Evolutionary conservation across 2,329 filamentous ascomycete genomes (phyloP).

Genomic region (Bipolaris oryzae): DNA sequence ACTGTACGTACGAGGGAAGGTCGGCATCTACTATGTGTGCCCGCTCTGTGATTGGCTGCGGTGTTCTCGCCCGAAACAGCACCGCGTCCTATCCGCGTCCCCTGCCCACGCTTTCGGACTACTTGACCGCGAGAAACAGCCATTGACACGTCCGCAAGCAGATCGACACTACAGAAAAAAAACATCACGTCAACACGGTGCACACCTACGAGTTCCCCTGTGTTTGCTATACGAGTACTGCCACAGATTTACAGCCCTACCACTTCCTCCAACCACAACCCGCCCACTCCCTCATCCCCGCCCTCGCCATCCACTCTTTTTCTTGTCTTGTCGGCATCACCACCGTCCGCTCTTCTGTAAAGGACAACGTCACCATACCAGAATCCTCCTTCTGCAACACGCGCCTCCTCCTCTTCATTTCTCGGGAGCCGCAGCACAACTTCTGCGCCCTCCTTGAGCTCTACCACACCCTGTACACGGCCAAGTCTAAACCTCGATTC

Average conservation of each 20-base stretch:
- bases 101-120: not conserved
- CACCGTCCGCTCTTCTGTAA: slow-evolving; percentile 14
- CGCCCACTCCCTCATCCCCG: slow-evolving; percentile 21
- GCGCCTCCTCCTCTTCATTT: slow-evolving; percentile 24
- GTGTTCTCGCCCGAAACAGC: slow-evolving; percentile 1
- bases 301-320: slow-evolving; percentile 22
- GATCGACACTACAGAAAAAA: too few species aligned
- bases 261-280: slow-evolving; percentile 35
- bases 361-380: slow-evolving; percentile 41
- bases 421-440: slow-evolving; percentile 30
- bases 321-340: slow-evolving; percentile 13
- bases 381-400: slow-evolving; percentile 22
- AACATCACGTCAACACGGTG: too few species aligned
- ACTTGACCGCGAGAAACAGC: too few species aligned
- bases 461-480: slow-evolving; percentile 24
- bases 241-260: slow-evolving; percentile 1
- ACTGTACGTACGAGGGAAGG: not conserved
- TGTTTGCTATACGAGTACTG: not conserved
- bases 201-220: too few species aligned
- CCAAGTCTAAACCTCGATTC: slow-evolving; percentile 20
- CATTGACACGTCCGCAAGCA: too few species aligned
- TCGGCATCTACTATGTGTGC: not conserved
- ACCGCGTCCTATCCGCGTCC: not conserved
- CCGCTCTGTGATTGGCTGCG: slow-evolving; percentile 14
- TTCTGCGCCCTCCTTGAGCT: slow-evolving; percentile 20